A percentile compares a stretch with the other conserved stretches of the same genome.
Conservation (phyloP, 2,329 filamentous ascomycete species). For the Aspergillus cejpii region DNA sequence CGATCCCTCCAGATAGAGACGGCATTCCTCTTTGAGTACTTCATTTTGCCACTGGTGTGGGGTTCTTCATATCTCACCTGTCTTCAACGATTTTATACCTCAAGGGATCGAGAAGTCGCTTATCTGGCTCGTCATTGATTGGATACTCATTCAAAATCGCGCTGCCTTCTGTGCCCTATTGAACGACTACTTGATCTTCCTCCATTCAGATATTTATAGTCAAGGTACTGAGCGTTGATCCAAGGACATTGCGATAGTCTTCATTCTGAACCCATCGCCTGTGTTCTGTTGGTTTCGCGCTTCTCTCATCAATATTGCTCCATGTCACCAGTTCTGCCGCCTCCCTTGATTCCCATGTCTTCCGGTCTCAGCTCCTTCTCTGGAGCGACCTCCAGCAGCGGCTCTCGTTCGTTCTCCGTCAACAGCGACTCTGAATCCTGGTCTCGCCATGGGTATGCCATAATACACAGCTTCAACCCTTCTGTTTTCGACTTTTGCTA, state of each 20-base stretch:
- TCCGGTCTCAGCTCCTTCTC: slow-evolving; percentile 28
- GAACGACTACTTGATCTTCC: slow-evolving; percentile 4
- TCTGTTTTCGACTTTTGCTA: not conserved
- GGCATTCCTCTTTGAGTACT: slow-evolving; percentile 7
- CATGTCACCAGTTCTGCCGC: slow-evolving; percentile 30
- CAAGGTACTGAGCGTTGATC: not conserved
- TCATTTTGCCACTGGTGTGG: slow-evolving; percentile 11
- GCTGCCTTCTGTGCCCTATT: slow-evolving; percentile 10
- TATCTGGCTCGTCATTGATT: slow-evolving; percentile 14
- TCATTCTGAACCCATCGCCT: not conserved
- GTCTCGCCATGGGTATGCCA: slow-evolving; percentile 34
- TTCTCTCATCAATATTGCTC: slow-evolving; percentile 7
- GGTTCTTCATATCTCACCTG: slow-evolving; percentile 9
- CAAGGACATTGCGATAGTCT: not conserved
- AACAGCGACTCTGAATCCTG: slow-evolving; percentile 29
- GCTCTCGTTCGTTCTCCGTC: slow-evolving; percentile 26
- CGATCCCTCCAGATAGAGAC: slow-evolving; percentile 12
- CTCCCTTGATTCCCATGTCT: slow-evolving; percentile 27
- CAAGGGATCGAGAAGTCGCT: slow-evolving; percentile 11
- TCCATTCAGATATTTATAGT: slow-evolving; percentile 1
- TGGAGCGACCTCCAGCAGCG: slow-evolving; percentile 23
- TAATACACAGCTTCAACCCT: slow-evolving; percentile 11
- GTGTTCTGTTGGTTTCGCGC: not conserved
- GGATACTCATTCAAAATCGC: slow-evolving; percentile 5
- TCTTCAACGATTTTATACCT: slow-evolving; percentile 6